phyloP scores from a whole-genome alignment of 2,329 filamentous ascomycete species.

The Fusarium sterilihyphosum region DNA sequence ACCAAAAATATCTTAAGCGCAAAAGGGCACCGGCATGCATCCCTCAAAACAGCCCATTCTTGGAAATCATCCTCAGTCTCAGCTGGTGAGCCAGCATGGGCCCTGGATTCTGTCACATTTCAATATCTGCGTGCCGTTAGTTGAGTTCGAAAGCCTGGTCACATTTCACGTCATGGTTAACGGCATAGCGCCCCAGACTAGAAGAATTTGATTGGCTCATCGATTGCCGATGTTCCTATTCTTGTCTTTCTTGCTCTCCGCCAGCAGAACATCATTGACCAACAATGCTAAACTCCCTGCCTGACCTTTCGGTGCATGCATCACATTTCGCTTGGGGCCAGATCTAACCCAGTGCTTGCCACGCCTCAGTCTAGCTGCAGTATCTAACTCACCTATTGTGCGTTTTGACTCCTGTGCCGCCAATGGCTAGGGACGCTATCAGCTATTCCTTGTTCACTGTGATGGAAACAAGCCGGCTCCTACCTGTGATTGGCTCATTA shows the following conservation, averaged over 20 bases:
- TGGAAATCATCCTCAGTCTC: not conserved
- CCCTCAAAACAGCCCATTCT: conserved; percentile 7
- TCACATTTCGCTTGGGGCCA: not conserved
- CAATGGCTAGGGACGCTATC: conserved; percentile 1
- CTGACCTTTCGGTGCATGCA: not conserved
- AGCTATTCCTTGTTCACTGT: conserved; percentile 28
- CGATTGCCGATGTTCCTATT: conserved; percentile 20
- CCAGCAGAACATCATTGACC: not conserved
- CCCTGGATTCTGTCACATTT: not conserved
- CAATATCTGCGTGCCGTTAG: not conserved
- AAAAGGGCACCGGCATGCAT: not conserved
- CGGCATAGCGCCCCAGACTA: not conserved
- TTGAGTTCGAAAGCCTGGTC: not conserved
- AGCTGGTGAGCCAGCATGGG: conserved; percentile 9
- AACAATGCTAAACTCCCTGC: not conserved
- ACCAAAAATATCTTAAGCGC: conserved; percentile 2
- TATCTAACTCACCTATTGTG: conserved; percentile 16
- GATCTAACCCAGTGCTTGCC: conserved; percentile 24
- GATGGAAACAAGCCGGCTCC: conserved; percentile 24
- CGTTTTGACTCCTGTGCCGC: conserved; percentile 23
- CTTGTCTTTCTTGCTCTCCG: conserved; percentile 3
- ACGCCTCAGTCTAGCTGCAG: conserved; percentile 19
- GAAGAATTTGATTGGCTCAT: not conserved
- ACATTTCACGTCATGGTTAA: conserved; percentile 3
- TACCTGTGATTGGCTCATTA: conserved; percentile 30